Conservation (phyloP, 768 basidiomycete species). For the Mycena leptocephala region DNA sequence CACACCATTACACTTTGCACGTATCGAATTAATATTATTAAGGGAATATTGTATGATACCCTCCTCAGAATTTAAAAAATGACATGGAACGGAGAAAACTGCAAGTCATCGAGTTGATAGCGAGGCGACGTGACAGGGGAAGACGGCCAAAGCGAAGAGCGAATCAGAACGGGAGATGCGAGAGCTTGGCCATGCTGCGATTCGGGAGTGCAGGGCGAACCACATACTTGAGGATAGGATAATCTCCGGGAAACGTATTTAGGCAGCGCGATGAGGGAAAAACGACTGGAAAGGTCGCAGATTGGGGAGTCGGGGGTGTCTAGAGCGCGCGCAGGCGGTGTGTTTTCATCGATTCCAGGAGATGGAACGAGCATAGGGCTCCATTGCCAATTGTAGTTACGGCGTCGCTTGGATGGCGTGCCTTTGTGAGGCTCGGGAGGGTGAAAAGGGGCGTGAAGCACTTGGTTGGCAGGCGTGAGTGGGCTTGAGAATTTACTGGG, state of each 20-base stretch:
- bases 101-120: slow-evolving; percentile 30
- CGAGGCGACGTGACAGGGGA: slow-evolving; percentile 28
- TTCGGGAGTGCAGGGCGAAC: slow-evolving; percentile 31
- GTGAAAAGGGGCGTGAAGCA: slow-evolving; percentile 29
- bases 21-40: not conserved
- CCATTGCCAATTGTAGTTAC: slow-evolving; percentile 22
- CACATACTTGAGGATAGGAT: slow-evolving; percentile 29
- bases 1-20: not conserved
- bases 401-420: slow-evolving; percentile 26
- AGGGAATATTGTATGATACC: no score
- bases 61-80: slow-evolving; percentile 27
- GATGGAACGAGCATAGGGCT: slow-evolving; percentile 15
- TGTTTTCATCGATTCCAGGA: slow-evolving; percentile 27
- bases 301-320: slow-evolving; percentile 28
- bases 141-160: slow-evolving; percentile 23
- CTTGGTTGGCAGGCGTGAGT: slow-evolving; percentile 34
- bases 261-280: slow-evolving; percentile 24
- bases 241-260: slow-evolving; percentile 30
- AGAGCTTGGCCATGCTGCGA: slow-evolving; percentile 16
- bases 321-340: not conserved
- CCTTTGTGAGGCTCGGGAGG: slow-evolving; percentile 23
- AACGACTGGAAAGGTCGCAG: slow-evolving; percentile 26
- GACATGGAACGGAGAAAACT: slow-evolving; percentile 35
- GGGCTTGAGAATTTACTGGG: slow-evolving; percentile 33
- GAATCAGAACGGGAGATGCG: slow-evolving; percentile 36